Conservation (phyloP, 1,139 yeast genomes). For the Protomyces lactucae-debilis region DNA sequence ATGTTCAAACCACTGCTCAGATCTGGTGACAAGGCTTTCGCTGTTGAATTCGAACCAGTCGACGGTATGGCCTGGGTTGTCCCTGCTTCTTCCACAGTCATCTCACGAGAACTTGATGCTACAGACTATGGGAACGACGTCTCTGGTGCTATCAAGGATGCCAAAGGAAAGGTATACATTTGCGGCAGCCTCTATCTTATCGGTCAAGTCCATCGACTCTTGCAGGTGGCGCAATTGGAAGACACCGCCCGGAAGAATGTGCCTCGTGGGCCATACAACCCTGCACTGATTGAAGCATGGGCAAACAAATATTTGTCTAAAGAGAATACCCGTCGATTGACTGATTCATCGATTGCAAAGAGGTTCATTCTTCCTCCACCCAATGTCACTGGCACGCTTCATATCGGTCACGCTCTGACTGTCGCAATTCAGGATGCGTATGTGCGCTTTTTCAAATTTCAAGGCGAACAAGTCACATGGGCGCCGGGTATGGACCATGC, state of each 20-base stretch:
- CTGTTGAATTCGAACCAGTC: constrained; percentile 61
- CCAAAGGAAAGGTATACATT: constrained; percentile 7
- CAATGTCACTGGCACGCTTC: constrained; percentile 29
- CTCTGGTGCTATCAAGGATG: constrained; percentile 4
- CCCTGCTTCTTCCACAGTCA: constrained; percentile 45
- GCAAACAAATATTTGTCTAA: constrained; percentile 7
- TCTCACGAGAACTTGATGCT: constrained; percentile 36
- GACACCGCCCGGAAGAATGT: background rate
- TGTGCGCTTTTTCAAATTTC: constrained; percentile 16
- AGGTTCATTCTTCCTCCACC: constrained; percentile 29
- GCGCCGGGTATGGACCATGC: constrained; percentile 31
- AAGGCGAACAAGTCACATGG: constrained; percentile 26
- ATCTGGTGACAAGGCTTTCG: constrained; percentile 53
- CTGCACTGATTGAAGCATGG: background rate
- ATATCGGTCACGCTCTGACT: constrained; percentile 30
- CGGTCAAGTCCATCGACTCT: constrained; percentile 26
- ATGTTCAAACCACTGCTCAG: constrained; percentile 52
- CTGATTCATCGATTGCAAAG: background rate
- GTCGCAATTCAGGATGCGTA: constrained; percentile 29
- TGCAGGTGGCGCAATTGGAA: constrained; percentile 1
- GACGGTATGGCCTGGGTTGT: constrained; percentile 96
- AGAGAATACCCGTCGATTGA: background rate
- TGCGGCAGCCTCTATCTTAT: constrained; percentile 31
- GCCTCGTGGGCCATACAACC: background rate
- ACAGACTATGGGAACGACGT: constrained; percentile 3